A percentile compares a stretch with the other conserved stretches of the same genome.
phyloP scores from a whole-genome alignment of 331 rosid species.

The Spiraea crenata region DNA sequence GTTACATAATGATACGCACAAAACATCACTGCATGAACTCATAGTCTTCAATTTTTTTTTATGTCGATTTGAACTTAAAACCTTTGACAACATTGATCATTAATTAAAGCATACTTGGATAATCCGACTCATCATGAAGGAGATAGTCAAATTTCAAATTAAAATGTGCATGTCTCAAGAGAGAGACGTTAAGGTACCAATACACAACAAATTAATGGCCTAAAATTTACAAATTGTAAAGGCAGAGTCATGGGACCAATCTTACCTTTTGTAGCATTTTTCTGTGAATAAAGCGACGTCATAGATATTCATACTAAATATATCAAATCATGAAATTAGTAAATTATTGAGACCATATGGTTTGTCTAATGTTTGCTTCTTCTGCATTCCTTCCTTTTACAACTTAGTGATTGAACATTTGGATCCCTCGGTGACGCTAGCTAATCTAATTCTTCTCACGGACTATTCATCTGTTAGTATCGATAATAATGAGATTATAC shows the following conservation, averaged over 20 bases:
- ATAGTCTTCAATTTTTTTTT: neutral
- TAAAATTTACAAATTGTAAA: neutral
- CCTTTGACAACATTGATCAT: too few relatives aligned
- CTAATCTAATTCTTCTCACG: conserved; percentile 8
- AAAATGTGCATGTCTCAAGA: neutral
- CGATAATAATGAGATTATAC: too few relatives aligned
- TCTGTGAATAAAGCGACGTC: neutral
- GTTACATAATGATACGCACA: neutral
- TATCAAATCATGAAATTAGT: neutral
- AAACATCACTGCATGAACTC: neutral
- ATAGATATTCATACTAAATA: conserved; percentile 1
- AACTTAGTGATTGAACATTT: neutral
- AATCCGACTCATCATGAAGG: neutral
- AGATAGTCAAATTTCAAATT: neutral
- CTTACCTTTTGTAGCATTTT: neutral
- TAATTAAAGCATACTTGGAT: too few relatives aligned
- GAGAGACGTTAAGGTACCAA: neutral
- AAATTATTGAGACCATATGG: neutral
- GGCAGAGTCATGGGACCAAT: neutral
- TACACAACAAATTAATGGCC: neutral
- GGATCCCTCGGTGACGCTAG: neutral
- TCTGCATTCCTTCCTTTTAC: neutral
- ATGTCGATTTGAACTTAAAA: too few relatives aligned
- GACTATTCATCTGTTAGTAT: neutral
- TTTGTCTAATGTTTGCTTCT: neutral